Conservation (phyloP, 2,329 filamentous ascomycete genomes). For the Cladosporium sp. region DNA sequence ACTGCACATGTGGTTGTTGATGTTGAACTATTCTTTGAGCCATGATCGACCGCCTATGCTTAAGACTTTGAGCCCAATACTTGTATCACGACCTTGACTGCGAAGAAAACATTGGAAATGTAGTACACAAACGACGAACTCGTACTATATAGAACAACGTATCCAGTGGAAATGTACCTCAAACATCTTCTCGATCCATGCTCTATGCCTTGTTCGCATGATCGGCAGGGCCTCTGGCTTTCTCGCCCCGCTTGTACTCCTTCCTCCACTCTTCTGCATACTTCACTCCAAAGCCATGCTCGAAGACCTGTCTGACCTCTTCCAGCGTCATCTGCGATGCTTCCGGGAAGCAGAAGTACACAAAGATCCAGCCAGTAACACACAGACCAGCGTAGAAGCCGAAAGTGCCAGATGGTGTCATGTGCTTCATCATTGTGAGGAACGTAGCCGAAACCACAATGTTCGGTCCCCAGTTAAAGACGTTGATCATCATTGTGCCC, state of each 20-base stretch:
- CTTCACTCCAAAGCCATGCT: slow-evolving; percentile 11
- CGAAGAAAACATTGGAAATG: background rate
- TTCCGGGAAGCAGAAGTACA: slow-evolving; percentile 45
- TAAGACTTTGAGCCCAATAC: background rate
- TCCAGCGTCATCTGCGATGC: slow-evolving; percentile 43
- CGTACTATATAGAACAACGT: background rate
- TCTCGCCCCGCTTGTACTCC: slow-evolving; percentile 16
- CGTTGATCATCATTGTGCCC: slow-evolving; percentile 72
- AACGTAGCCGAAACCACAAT: slow-evolving; percentile 85
- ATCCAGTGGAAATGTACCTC: background rate
- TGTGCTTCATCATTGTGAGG: slow-evolving; percentile 76
- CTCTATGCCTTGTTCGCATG: background rate
- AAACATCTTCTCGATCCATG: background rate
- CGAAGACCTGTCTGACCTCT: slow-evolving; percentile 13
- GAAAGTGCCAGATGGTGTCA: slow-evolving; percentile 78
- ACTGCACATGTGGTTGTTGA: background rate
- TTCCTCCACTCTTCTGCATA: slow-evolving; percentile 13
- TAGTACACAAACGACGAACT: background rate
- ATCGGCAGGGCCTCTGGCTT: background rate
- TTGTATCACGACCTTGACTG: background rate
- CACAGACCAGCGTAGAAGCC: slow-evolving; percentile 75
- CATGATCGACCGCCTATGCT: background rate
- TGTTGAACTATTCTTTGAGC: background rate
- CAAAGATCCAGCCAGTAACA: slow-evolving; percentile 59
- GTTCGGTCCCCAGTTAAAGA: slow-evolving; percentile 86